Conservation (phyloP, 129 eudicot genomes). For the Erigeron canadensis region DNA sequence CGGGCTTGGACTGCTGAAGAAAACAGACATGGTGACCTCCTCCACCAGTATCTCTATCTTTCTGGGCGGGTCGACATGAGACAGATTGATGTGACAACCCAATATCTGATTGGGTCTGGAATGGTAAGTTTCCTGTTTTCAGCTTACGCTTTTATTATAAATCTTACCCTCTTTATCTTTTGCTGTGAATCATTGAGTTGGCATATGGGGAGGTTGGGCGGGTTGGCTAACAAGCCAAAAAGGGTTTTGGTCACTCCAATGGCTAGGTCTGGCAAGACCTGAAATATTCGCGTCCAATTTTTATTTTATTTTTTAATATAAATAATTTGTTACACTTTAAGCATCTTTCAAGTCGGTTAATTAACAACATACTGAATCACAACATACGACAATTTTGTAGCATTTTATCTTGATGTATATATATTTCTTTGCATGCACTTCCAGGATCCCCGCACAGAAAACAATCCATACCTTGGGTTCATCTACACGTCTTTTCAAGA, state of each 20-base stretch:
- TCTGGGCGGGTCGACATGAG: conserved; percentile 85
- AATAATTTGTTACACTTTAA: not conserved
- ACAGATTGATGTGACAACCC: conserved; percentile 82
- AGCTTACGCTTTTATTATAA: not conserved
- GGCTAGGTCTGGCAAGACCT: not conserved
- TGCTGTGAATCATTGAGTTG: not conserved
- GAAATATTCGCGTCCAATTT: not conserved
- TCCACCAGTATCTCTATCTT: conserved; percentile 77
- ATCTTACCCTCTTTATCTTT: not conserved
- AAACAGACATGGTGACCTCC: conserved; percentile 94
- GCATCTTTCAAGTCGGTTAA: too few species aligned
- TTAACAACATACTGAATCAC: too few species aligned
- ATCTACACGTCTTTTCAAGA: conserved; percentile 94
- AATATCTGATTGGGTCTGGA: conserved; percentile 92
- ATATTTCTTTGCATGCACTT: not conserved
- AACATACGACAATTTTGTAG: not conserved
- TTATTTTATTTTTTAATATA: not conserved
- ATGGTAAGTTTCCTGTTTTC: conserved; percentile 52
- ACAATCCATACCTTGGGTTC: conserved; percentile 84
- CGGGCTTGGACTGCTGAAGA: conserved; percentile 99
- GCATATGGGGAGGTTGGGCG: not conserved
- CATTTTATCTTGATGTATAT: not conserved
- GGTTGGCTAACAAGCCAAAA: not conserved
- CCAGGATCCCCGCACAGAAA: conserved; percentile 88
- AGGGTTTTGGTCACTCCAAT: not conserved